Evolutionary conservation across 352 stramenopile species (phyloP).

Genomic region (Aphanomyces invadans): DNA sequence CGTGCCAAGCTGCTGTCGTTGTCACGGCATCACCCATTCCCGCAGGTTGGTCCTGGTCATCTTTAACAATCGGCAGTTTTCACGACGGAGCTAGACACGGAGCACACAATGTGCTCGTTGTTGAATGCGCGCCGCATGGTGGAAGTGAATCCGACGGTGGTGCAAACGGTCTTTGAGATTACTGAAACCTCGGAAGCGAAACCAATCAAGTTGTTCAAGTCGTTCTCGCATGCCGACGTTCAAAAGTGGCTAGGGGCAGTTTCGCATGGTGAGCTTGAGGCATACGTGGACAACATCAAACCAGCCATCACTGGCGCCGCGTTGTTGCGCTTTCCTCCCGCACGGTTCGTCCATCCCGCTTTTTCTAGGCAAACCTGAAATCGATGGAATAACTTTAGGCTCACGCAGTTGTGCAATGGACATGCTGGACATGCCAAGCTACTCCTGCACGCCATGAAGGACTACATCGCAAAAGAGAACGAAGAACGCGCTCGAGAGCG

Average conservation of each 20-base stretch:
- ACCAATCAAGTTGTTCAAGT: conserved; percentile 34
- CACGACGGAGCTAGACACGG: conserved; percentile 38
- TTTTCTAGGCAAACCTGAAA: too few species aligned
- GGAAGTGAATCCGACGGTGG: conserved; percentile 46
- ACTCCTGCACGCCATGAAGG: conserved; percentile 46
- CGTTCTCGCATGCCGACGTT: conserved; percentile 49
- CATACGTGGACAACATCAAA: conserved; percentile 45
- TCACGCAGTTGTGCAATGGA: conserved; percentile 56
- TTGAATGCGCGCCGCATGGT: conserved; percentile 62
- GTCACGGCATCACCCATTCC: conserved; percentile 69
- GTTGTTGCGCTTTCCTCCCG: conserved; percentile 47
- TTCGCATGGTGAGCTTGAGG: conserved; percentile 39
- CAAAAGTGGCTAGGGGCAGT: conserved; percentile 45
- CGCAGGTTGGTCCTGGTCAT: too few species aligned
- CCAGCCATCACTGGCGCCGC: conserved; percentile 45
- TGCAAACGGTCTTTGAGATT: conserved; percentile 42
- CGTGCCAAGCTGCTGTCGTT: conserved; percentile 59
- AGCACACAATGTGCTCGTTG: conserved; percentile 71
- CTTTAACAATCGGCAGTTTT: too few species aligned
- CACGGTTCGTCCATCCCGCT: conserved; percentile 28
- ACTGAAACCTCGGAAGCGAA: conserved; percentile 36
- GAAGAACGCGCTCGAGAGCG: neutral
- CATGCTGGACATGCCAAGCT: conserved; percentile 45
- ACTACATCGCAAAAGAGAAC: conserved; percentile 44
- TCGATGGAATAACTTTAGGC: neutral